phyloP scores from a whole-genome alignment of 2,329 filamentous ascomycete species.

The Paradendryphiella salina region DNA sequence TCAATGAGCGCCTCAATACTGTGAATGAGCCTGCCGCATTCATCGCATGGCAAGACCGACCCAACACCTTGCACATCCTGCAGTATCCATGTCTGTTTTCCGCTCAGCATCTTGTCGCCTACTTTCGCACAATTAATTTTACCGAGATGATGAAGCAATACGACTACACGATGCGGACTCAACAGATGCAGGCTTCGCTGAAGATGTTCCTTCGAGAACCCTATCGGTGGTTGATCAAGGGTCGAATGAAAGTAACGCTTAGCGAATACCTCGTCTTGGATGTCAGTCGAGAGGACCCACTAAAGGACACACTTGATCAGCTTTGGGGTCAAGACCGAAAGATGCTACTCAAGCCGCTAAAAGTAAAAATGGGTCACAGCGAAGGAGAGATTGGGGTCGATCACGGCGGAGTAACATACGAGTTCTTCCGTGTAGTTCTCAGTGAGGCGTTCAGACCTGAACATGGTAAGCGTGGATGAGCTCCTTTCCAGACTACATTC shows the following conservation, averaged over 20 bases:
- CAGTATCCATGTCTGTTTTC: constrained; percentile 81
- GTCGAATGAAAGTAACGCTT: constrained; percentile 42
- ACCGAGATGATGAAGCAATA: constrained; percentile 80
- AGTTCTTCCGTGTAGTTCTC: constrained; percentile 88
- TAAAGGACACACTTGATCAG: constrained; percentile 69
- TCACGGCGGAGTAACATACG: constrained; percentile 92
- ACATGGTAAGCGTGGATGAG: constrained; percentile 58
- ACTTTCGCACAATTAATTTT: constrained; percentile 88
- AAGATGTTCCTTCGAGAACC: constrained; percentile 30
- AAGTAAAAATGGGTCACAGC: constrained; percentile 77
- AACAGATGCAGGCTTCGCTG: constrained; percentile 34
- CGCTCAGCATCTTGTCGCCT: constrained; percentile 71
- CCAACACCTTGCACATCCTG: constrained; percentile 71
- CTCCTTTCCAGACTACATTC: neutral
- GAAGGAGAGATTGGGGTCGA: constrained; percentile 90
- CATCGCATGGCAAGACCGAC: constrained; percentile 68
- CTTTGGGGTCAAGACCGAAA: constrained; percentile 83
- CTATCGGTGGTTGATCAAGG: constrained; percentile 32
- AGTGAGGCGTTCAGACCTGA: constrained; percentile 76
- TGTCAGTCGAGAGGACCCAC: constrained; percentile 48
- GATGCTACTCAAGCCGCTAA: constrained; percentile 82
- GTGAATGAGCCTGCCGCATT: constrained; percentile 68
- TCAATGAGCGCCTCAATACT: constrained; percentile 74
- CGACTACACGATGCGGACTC: constrained; percentile 52
- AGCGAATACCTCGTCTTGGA: constrained; percentile 50